These are phyloP conservation scores for Aechmea fasciata DNA, from an alignment of 176 grass and related monocot species.

Conservation along the genomic window DNA sequence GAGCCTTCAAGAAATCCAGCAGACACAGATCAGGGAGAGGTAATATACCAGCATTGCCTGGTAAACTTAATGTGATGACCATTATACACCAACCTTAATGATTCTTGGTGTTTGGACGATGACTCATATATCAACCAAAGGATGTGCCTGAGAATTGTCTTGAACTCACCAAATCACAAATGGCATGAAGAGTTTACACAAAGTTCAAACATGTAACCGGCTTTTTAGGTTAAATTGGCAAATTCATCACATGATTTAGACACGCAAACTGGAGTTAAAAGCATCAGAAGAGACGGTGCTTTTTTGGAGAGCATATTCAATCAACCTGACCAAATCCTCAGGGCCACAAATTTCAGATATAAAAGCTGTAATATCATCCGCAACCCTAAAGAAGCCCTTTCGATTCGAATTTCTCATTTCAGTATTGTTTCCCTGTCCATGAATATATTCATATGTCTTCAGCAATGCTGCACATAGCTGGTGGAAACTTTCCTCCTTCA, in stretches of 20 bases:
- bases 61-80: too few relatives aligned
- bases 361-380: constrained; percentile 29
- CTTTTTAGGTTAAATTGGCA: constrained; percentile 1
- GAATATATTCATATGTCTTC: constrained; percentile 37
- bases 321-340: constrained; percentile 52
- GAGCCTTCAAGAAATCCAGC: too few relatives aligned
- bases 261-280: background rate
- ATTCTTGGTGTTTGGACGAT: too few relatives aligned
- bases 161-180: background rate
- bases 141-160: too few relatives aligned
- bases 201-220: background rate
- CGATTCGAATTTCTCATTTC: constrained; percentile 6
- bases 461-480: constrained; percentile 39
- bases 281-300: background rate
- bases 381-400: constrained; percentile 36
- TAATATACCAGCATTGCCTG: too few relatives aligned
- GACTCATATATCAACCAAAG: too few relatives aligned
- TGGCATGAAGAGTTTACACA: background rate
- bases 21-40: too few relatives aligned
- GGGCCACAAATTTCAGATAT: constrained; percentile 32
- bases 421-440: constrained; percentile 5
- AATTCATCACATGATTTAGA: constrained; percentile 2
- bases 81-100: too few relatives aligned
- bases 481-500: constrained; percentile 57
- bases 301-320: constrained; percentile 26